These are phyloP conservation scores for Coemansia sp. DNA, from an alignment of 371 early-diverging fungal species.

Conservation along the genomic window DNA sequence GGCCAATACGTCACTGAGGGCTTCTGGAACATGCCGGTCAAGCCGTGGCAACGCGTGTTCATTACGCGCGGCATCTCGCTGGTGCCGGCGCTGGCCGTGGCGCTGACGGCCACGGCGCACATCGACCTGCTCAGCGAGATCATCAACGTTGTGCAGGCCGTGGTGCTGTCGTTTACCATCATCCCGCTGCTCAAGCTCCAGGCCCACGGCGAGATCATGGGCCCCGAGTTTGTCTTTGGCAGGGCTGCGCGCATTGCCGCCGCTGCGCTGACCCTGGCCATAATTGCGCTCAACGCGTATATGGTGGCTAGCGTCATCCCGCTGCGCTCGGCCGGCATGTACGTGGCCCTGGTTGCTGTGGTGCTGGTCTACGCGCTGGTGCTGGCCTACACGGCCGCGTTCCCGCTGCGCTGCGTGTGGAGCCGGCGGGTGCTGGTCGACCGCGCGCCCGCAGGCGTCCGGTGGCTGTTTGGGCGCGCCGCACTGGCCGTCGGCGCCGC, in stretches of 20 bases:
- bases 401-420: slow-evolving; percentile 38
- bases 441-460: slow-evolving; percentile 20
- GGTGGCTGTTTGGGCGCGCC: slow-evolving; percentile 39
- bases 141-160: slow-evolving; percentile 68
- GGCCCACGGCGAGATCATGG: slow-evolving; percentile 55
- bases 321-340: slow-evolving; percentile 35
- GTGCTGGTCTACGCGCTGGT: slow-evolving; percentile 23
- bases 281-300: slow-evolving; percentile 58
- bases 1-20: slow-evolving; percentile 78
- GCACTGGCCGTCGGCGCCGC: neutral
- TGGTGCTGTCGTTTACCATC: slow-evolving; percentile 71
- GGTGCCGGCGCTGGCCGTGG: slow-evolving; percentile 67
- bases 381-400: slow-evolving; percentile 26
- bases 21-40: slow-evolving; percentile 60
- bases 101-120: slow-evolving; percentile 60
- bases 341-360: slow-evolving; percentile 36
- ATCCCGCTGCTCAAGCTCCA: slow-evolving; percentile 70
- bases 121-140: slow-evolving; percentile 70
- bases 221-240: slow-evolving; percentile 52
- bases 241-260: slow-evolving; percentile 34
- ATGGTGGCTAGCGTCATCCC: slow-evolving; percentile 55
- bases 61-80: slow-evolving; percentile 67
- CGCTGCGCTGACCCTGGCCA: slow-evolving; percentile 54
- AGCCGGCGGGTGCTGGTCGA: slow-evolving; percentile 21
- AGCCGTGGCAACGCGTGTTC: slow-evolving; percentile 69